A percentile compares a stretch with the other conserved stretches of the same genome.
These are phyloP conservation scores for Tetrapisispora pingtungensis DNA, from an alignment of 805 yeast species.

Conservation along the genomic window DNA sequence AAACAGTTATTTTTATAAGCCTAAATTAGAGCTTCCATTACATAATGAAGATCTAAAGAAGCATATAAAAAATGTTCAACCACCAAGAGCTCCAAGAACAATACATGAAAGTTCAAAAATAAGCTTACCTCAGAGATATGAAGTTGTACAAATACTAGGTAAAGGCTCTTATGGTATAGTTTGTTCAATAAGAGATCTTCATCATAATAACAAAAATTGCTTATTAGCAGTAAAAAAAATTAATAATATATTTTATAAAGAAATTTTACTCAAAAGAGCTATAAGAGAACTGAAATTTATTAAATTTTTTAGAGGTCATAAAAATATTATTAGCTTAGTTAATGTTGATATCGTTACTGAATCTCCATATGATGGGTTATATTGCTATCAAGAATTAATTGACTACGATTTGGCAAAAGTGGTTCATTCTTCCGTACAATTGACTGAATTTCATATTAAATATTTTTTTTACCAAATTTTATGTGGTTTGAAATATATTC, in stretches of 20 bases:
- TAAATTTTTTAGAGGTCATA: constrained; percentile 79
- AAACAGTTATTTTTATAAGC: neutral
- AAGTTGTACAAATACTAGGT: constrained; percentile 51
- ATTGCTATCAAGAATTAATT: constrained; percentile 78
- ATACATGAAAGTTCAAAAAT: constrained; percentile 48
- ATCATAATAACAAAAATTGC: constrained; percentile 13
- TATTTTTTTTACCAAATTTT: constrained; percentile 69
- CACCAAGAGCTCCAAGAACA: constrained; percentile 11
- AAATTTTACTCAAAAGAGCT: constrained; percentile 65
- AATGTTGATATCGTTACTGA: constrained; percentile 62
- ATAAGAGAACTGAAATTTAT: constrained; percentile 73
- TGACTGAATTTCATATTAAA: constrained; percentile 77
- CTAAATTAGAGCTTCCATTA: neutral
- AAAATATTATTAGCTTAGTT: constrained; percentile 61
- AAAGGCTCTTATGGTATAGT: constrained; percentile 84
- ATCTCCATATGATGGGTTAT: constrained; percentile 73
- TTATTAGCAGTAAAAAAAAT: constrained; percentile 75
- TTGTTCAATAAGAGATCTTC: constrained; percentile 49
- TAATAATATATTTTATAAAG: constrained; percentile 54
- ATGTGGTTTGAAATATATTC: constrained; percentile 82
- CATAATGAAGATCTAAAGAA: neutral
- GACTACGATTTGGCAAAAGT: constrained; percentile 75
- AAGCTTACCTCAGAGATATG: constrained; percentile 51
- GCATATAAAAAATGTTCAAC: neutral
- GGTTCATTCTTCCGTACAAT: constrained; percentile 64